These are phyloP conservation scores for Pisolithus tinctorius DNA, from an alignment of 768 basidiomycete genomes.

Conservation along the genomic window DNA sequence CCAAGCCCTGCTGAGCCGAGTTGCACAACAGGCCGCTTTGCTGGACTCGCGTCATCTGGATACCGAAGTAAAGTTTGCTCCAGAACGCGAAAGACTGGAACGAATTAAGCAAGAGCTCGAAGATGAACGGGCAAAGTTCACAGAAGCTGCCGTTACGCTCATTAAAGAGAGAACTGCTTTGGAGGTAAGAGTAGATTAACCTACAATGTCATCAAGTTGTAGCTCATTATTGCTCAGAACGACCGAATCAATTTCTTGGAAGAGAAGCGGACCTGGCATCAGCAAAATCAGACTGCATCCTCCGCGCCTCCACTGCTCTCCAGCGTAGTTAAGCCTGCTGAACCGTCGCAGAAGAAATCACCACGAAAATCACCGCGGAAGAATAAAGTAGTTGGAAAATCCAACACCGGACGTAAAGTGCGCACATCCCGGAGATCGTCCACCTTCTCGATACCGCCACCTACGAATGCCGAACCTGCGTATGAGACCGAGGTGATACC, in stretches of 20 bases:
- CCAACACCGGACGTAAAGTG: conserved; percentile 37
- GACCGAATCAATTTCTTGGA: conserved; percentile 56
- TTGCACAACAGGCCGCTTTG: conserved; percentile 35
- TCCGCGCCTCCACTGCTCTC: conserved; percentile 19
- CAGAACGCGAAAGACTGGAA: conserved; percentile 49
- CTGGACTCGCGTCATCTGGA: conserved; percentile 38
- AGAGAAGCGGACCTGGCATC: conserved; percentile 71
- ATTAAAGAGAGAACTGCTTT: conserved; percentile 58
- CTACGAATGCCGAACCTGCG: conserved; percentile 33
- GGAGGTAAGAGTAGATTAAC: conserved; percentile 43
- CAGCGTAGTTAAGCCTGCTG: conserved; percentile 7
- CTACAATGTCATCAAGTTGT: not conserved
- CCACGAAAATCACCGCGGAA: conserved; percentile 41
- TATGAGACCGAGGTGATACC: conserved; percentile 50
- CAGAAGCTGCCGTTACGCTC: conserved; percentile 55
- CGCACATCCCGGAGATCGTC: conserved; percentile 42
- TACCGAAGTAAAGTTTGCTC: conserved; percentile 46
- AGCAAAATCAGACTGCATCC: conserved; percentile 49
- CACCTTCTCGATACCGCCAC: conserved; percentile 29
- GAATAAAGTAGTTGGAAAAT: conserved; percentile 41
- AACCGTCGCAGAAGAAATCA: conserved; percentile 32
- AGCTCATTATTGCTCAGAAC: conserved; percentile 34
- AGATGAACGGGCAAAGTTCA: conserved; percentile 56
- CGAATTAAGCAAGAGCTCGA: conserved; percentile 52
- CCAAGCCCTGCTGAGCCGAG: conserved; percentile 50